These are phyloP conservation scores for Echinosophora koreensis DNA, from an alignment of 306 rosid species.

Conservation along the genomic window DNA sequence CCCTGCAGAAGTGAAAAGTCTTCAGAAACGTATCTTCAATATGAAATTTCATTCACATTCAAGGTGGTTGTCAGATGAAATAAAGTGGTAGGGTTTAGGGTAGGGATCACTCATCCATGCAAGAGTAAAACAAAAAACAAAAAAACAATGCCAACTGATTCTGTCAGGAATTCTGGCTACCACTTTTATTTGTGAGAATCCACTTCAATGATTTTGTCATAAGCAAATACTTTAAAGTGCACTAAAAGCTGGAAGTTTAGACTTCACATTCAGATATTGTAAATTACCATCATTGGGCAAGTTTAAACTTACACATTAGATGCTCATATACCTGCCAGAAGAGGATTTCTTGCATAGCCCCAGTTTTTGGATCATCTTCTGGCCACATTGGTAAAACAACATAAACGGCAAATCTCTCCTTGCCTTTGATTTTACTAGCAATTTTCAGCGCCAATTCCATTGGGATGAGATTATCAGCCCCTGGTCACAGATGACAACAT, in stretches of 20 bases:
- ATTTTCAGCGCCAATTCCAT: conserved; percentile 95
- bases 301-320: conserved; percentile 32
- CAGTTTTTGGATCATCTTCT: conserved; percentile 90
- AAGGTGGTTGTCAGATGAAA: too few species aligned
- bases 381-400: conserved; percentile 94
- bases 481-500: conserved; percentile 58
- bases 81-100: too few species aligned
- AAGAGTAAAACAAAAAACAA: too few species aligned
- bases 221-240: conserved; percentile 32
- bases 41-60: conserved; percentile 64
- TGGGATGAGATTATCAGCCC: conserved; percentile 96
- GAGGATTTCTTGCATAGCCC: conserved; percentile 92
- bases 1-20: conserved; percentile 66
- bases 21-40: conserved; percentile 58
- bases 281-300: conserved; percentile 34
- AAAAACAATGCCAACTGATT: too few species aligned
- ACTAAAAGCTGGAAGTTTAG: conserved; percentile 19
- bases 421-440: conserved; percentile 80
- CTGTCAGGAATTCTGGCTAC: background rate
- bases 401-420: conserved; percentile 92
- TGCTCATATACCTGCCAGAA: conserved; percentile 85
- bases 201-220: conserved; percentile 33
- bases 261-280: conserved; percentile 10
- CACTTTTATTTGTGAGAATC: conserved; percentile 38
- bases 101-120: too few species aligned